Evolutionary conservation across 1,284 basidiomycete genomes (phyloP), one percentile per base, ranked within the genome.

Genomic region (Phylloporus sp.): DNA sequence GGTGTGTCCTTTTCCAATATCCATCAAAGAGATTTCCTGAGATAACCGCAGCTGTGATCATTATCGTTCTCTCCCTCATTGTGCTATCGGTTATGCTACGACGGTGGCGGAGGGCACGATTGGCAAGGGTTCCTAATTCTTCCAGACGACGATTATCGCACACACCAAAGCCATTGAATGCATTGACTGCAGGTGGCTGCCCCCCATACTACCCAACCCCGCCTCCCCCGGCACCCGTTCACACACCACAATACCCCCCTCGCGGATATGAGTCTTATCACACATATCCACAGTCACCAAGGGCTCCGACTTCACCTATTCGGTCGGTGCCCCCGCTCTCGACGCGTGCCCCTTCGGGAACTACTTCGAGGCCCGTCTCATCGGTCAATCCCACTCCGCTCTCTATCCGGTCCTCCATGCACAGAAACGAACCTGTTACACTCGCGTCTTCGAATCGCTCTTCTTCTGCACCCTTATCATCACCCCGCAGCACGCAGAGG

Each of bases 1-100:
- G 72, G 76, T 77, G 5, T 64, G 75, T 66, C 49, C 62, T 41
- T 41, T 49, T 32, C 2, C 20, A 53, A 27, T 6, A 39, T 12
- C 8, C 37, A 17, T 4, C 58, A 15, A 11, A 23, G 53, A 19
- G 12, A 4, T 32, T 11, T 3, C 66, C 63, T 77, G 35, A 76
- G 59, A 59, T 19, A 3, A 41, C 55, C n/a, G 29, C 27, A 71
- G 66, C 10, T 4, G 39, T 15, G 2, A 1, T 74, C 11, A 2
- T 58, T 17, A 0, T 67, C 27, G 32, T 69, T 6, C 5, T 74
- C 19, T 0, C 25, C 37, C 0, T 67, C 6, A 25, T 32, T 20
- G 11, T 14, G 12, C 3, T 29, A 4, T 56, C 2, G 20, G 27
- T 58, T 43, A 61, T 66, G 29, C 63, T 60, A 27, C 65, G 67